Percentiles rank a stretch among this genome's conserved stretches.
These are phyloP conservation scores for Artemisia annua DNA, from an alignment of 129 eudicot genomes.

Conservation along the genomic window DNA sequence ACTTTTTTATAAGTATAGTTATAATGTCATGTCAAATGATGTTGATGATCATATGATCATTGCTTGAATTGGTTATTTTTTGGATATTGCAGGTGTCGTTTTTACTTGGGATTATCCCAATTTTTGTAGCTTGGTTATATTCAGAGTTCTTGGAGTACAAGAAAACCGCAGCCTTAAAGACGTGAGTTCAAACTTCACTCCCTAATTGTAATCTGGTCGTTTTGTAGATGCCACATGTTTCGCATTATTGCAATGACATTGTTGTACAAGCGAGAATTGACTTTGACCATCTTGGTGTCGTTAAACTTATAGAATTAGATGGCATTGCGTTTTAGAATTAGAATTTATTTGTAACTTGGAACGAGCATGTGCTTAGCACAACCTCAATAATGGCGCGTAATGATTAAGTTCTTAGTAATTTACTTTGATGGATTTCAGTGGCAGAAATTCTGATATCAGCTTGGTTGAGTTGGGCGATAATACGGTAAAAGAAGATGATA, in stretches of 20 bases:
- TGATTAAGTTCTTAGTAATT: neutral
- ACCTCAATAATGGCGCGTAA: neutral
- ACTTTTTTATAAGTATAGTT: too few species aligned
- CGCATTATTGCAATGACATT: neutral
- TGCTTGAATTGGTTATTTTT: neutral
- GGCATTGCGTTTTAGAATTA: neutral
- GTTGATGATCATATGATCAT: neutral
- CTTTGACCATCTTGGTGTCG: neutral
- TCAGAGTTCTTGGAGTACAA: slow-evolving; percentile 77
- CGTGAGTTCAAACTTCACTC: slow-evolving; percentile 43
- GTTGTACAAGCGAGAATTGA: neutral
- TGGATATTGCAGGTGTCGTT: slow-evolving; percentile 67
- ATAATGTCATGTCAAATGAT: too few species aligned
- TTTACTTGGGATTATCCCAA: slow-evolving; percentile 71
- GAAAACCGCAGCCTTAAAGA: slow-evolving; percentile 51
- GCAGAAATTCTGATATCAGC: slow-evolving; percentile 68
- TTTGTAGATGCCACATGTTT: neutral
- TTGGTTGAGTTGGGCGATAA: slow-evolving; percentile 60
- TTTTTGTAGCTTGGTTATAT: slow-evolving; percentile 75
- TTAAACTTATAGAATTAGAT: neutral
- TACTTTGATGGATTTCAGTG: slow-evolving; percentile 12
- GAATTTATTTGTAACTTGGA: neutral
- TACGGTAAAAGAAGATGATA: slow-evolving; percentile 70
- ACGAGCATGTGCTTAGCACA: neutral
- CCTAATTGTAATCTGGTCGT: slow-evolving; percentile 1